Conservation (phyloP, 2,329 filamentous ascomycete genomes). For the Pezicula neosporulosa region DNA sequence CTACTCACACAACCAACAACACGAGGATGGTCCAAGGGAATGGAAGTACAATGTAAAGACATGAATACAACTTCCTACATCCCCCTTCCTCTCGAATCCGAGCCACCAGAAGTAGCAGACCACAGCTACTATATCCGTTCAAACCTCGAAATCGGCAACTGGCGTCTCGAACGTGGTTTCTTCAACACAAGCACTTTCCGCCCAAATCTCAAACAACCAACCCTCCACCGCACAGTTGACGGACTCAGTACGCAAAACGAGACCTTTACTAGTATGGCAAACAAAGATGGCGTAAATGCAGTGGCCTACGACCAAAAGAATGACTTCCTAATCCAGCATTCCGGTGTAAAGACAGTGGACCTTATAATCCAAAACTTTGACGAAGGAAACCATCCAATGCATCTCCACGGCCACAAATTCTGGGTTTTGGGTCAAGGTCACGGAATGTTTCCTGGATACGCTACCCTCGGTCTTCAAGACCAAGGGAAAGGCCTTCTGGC, state of each 20-base stretch:
- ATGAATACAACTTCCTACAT: conserved; percentile 38
- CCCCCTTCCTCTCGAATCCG: conserved; percentile 37
- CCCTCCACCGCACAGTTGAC: conserved; percentile 46
- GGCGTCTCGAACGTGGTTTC: conserved; percentile 54
- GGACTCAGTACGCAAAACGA: conserved; percentile 40
- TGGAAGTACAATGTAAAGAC: conserved; percentile 26
- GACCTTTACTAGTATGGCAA: conserved; percentile 38
- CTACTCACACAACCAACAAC: conserved; percentile 21
- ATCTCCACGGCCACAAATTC: conserved; percentile 75
- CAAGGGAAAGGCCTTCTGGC: conserved; percentile 21
- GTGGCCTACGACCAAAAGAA: conserved; percentile 38
- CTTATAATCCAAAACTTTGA: conserved; percentile 77
- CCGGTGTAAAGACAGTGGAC: conserved; percentile 59
- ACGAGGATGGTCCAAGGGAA: conserved; percentile 39
- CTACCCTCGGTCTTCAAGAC: conserved; percentile 32
- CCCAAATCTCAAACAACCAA: conserved; percentile 42
- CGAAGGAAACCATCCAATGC: conserved; percentile 66
- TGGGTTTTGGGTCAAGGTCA: conserved; percentile 60
- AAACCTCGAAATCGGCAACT: conserved; percentile 57
- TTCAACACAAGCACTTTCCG: conserved; percentile 55
- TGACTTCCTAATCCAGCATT: conserved; percentile 62
- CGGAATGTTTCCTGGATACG: conserved; percentile 49
- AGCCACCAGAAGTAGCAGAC: conserved; percentile 43
- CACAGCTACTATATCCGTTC: conserved; percentile 51
- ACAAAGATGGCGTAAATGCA: conserved; percentile 47